Conservation (phyloP, 148 eudicot species). For the Rhododendron henanense region DNA sequence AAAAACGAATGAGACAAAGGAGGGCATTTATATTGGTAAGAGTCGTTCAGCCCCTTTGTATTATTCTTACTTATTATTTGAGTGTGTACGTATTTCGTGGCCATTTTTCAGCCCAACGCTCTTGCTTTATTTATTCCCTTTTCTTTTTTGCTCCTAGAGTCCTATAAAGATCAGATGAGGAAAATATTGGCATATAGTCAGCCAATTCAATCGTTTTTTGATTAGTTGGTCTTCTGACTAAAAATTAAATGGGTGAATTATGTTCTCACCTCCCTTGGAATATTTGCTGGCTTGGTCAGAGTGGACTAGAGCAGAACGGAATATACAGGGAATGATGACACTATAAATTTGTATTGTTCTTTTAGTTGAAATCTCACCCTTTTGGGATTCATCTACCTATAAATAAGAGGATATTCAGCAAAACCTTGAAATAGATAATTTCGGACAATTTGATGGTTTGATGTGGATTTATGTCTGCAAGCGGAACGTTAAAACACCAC, state of each 20-base stretch:
- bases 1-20: constrained; percentile 63
- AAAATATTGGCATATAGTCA: too few species aligned
- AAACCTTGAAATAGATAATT: not conserved
- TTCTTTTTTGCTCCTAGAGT: too few species aligned
- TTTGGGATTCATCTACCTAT: not conserved
- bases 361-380: not conserved
- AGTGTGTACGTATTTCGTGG: not conserved
- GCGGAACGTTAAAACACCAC: too few species aligned
- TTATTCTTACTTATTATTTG: not conserved
- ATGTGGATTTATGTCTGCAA: not conserved
- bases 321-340: too few species aligned
- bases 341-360: not conserved
- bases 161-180: not conserved
- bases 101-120: not conserved
- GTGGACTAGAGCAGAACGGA: too few species aligned
- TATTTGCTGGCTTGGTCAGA: too few species aligned
- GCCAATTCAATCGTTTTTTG: not conserved
- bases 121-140: not conserved
- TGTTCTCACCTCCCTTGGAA: too few species aligned
- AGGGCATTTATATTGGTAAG: constrained; percentile 73
- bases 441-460: not conserved
- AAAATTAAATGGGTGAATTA: not conserved
- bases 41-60: not conserved
- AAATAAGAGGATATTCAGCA: not conserved
- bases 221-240: not conserved